Base-by-base conservation (phyloP, 2,329 filamentous ascomycete species). In the Penicillium concentricum region DNA sequence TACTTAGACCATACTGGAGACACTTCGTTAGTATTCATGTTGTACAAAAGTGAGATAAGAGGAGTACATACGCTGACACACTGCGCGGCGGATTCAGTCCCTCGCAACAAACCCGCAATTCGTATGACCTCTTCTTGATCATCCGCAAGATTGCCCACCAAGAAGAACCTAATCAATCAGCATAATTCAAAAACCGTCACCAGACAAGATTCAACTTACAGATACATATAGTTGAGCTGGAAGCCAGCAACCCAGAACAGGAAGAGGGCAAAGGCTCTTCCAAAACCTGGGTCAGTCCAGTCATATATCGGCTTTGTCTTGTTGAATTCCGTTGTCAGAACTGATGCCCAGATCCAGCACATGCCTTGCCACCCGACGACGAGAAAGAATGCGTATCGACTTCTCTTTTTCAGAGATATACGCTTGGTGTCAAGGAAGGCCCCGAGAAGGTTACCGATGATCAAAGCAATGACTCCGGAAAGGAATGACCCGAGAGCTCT, bases 301-400 rank as follows among this genome's bases (percentile, higher is more conserved):
- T 91, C 89, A 62, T 84, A 87, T 0, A 79, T 82, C 0, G 87
- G 87, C 18, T 78, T 74, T 0, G 81, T 82, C 12, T 74, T 71
- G 16, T 78, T 78, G 69, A 85, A 91, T 30, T 82, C 76, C 0
- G 86, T 86, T 0, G 85, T 85, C 2, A 88, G 72, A 2, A 91
- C 73, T 0, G 87, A 88, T 0, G 82, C 83, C 88, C 88, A 91
- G 4, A 84, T 77, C 88, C 88, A 91, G 82, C 86, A 90, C 0
- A 78, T 86, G 0, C 87, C 87, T 64, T 89, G 87, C 0, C 88
- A 64, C 0, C 50, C 60, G 15, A 77, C 69, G 0, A 79, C 74
- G 16, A 81, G 76, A 30, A 74, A 76, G 63, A 89, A 90, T 0
- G 83, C 77, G 4, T 70, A 76, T 3, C 87, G 77, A 2, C 82